These are phyloP conservation scores for Cairneyella variabilis DNA, from an alignment of 495 filamentous ascomycete species.

Conservation along the genomic window DNA sequence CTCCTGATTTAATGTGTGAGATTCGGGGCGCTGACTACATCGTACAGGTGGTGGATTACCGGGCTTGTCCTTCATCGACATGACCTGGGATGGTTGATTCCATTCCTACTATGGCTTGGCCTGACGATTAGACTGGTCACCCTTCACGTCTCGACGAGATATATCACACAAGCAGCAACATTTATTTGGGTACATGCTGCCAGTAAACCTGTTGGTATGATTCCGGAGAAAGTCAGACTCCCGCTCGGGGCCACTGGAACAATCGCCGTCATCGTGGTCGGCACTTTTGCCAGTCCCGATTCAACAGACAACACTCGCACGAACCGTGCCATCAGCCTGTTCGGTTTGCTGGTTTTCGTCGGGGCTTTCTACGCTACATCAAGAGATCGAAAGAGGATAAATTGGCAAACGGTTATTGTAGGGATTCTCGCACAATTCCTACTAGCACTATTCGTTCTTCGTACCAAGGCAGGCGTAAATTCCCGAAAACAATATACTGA, in stretches of 20 bases:
- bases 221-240: constrained; percentile 60
- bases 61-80: constrained; percentile 68
- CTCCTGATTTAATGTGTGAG: background rate
- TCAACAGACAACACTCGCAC: constrained; percentile 69
- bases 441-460: constrained; percentile 80
- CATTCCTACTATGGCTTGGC: constrained; percentile 75
- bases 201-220: constrained; percentile 38
- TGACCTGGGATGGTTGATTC: constrained; percentile 78
- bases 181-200: constrained; percentile 59
- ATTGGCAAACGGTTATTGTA: constrained; percentile 85
- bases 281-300: constrained; percentile 67
- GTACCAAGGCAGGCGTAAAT: constrained; percentile 60
- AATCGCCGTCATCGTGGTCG: constrained; percentile 68
- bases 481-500: background rate
- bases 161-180: constrained; percentile 61
- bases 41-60: constrained; percentile 79
- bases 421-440: constrained; percentile 88
- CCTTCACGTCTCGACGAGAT: constrained; percentile 64
- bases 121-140: constrained; percentile 71
- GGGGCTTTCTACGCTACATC: constrained; percentile 63
- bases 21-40: background rate
- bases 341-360: constrained; percentile 75
- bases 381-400: constrained; percentile 61
- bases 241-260: constrained; percentile 55
- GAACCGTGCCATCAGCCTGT: constrained; percentile 75